Evolutionary conservation across 2,329 filamentous ascomycete genomes (phyloP).

Genomic region (Allantophomopsis lycopodina): DNA sequence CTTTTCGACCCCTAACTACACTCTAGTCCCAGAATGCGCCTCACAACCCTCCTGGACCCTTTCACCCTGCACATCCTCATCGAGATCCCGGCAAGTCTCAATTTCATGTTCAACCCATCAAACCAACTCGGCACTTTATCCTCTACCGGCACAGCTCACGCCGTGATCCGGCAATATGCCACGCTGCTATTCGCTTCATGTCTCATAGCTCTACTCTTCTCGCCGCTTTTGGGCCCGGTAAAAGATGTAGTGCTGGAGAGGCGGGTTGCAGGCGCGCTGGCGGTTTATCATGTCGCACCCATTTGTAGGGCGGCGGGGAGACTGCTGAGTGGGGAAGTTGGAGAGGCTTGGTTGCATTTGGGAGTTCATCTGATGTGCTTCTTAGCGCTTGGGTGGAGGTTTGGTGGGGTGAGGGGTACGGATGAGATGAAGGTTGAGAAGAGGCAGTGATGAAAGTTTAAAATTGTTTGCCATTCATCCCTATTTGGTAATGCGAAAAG

Average conservation of each 20-base stretch:
- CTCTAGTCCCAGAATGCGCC: too few relatives aligned
- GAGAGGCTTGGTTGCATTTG: not conserved
- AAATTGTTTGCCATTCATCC: too few relatives aligned
- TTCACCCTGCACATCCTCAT: constrained; percentile 13
- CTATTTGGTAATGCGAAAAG: too few relatives aligned
- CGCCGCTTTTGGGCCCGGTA: constrained; percentile 4
- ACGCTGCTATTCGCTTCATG: constrained; percentile 12
- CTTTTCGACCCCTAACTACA: too few relatives aligned
- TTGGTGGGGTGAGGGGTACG: too few relatives aligned
- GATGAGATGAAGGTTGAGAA: too few relatives aligned
- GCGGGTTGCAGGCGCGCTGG: constrained; percentile 9
- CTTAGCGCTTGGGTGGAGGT: not conserved
- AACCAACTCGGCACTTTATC: constrained; percentile 12
- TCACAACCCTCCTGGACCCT: not conserved
- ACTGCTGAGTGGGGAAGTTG: not conserved
- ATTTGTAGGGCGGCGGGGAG: constrained; percentile 6
- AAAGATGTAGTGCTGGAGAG: not conserved
- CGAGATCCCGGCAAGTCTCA: constrained; percentile 13
- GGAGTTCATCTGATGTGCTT: not conserved
- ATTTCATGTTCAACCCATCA: constrained; percentile 16
- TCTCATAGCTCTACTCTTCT: constrained; percentile 13
- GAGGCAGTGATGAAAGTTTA: too few relatives aligned
- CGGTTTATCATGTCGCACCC: constrained; percentile 14
- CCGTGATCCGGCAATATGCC: constrained; percentile 17
- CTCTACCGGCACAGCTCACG: constrained; percentile 6